Evolutionary conservation across 352 stramenopile genomes (phyloP).

Genomic region (Phytophthora fragariaefolia): DNA sequence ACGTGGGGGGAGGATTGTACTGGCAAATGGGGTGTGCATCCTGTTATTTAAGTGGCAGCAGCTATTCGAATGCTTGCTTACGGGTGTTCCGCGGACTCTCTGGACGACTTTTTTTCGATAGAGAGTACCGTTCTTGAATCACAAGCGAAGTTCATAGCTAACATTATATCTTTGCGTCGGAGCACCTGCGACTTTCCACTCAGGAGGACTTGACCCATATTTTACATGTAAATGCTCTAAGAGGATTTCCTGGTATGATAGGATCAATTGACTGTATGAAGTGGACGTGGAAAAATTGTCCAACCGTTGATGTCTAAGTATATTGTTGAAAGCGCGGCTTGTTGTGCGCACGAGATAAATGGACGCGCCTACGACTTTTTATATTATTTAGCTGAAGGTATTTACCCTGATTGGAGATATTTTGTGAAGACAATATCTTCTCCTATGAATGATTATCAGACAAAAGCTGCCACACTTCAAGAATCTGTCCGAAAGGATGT

Average conservation of each 20-base stretch:
- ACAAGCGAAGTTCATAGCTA: not conserved
- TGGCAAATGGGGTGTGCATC: not conserved
- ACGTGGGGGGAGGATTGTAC: not conserved
- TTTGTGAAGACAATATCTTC: slow-evolving; percentile 3
- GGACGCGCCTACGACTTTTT: slow-evolving; percentile 1
- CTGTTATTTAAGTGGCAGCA: not conserved
- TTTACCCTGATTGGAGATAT: slow-evolving; percentile 12
- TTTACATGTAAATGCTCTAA: no score
- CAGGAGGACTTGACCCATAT: no score
- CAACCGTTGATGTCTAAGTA: not conserved
- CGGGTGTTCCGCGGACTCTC: not conserved
- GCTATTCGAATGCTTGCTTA: not conserved
- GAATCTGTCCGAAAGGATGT: slow-evolving; percentile 3
- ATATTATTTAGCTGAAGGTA: slow-evolving; percentile 10
- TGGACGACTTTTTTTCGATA: not conserved
- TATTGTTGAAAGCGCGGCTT: not conserved
- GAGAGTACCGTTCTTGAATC: not conserved
- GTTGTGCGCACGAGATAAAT: slow-evolving; percentile 10
- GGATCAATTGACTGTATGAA: slow-evolving; percentile 13
- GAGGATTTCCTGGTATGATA: slow-evolving; percentile 14
- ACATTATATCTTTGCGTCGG: not conserved
- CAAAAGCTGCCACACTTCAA: not conserved
- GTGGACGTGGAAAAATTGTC: not conserved
- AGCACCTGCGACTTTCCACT: no score
- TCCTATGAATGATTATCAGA: not conserved